These are phyloP conservation scores for Chrysophaeum taylorii DNA, from an alignment of 352 stramenopile species.

Conservation along the genomic window DNA sequence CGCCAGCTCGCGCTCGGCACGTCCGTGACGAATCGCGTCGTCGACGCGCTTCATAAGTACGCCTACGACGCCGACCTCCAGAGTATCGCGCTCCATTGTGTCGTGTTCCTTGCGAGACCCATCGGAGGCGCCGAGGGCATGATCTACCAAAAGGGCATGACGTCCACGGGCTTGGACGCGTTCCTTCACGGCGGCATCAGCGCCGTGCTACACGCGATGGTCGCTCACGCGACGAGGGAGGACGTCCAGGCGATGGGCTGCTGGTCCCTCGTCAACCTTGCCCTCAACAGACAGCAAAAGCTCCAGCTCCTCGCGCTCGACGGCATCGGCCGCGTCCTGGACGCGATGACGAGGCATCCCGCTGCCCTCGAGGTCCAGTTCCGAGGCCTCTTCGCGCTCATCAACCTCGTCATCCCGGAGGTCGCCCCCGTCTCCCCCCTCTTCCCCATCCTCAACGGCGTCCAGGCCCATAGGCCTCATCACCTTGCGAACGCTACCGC, in stretches of 20 bases:
- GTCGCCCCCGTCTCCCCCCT: constrained; percentile 33
- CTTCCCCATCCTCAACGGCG: constrained; percentile 46
- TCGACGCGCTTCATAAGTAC: constrained; percentile 26
- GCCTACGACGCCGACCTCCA: constrained; percentile 43
- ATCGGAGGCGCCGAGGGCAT: constrained; percentile 52
- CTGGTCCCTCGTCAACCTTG: constrained; percentile 65
- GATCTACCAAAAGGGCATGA: constrained; percentile 50
- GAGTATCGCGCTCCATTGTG: constrained; percentile 47
- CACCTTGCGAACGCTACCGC: no score
- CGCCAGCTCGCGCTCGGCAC: neutral
- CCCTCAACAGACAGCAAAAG: constrained; percentile 53
- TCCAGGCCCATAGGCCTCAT: no score
- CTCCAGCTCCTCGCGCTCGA: constrained; percentile 44
- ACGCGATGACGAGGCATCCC: constrained; percentile 53
- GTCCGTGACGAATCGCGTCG: neutral
- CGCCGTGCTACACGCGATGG: constrained; percentile 56
- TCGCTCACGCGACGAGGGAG: constrained; percentile 40
- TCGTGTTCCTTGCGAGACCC: constrained; percentile 50
- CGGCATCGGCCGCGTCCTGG: constrained; percentile 45
- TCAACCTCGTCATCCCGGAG: constrained; percentile 56
- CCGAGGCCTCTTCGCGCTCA: constrained; percentile 56
- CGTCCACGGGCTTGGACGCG: constrained; percentile 25
- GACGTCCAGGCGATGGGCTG: constrained; percentile 57
- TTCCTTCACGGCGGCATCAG: constrained; percentile 40
- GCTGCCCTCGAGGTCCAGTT: constrained; percentile 56